phyloP scores from a whole-genome alignment of 2,329 filamentous ascomycete species.

The Hypoxylon sp. region DNA sequence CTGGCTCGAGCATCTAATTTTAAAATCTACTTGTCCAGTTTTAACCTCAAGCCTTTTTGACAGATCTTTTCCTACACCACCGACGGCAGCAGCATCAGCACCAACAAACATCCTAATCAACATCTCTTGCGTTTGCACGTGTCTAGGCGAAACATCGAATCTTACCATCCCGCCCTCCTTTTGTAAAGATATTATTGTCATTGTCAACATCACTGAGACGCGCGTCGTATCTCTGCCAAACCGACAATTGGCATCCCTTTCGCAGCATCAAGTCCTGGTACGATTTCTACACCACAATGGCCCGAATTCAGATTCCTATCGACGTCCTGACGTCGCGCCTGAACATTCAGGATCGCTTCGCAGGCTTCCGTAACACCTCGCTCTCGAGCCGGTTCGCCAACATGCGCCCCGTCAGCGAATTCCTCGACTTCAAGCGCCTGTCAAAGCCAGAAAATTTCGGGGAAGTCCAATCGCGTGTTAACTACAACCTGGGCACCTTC shows the following conservation, averaged over 20 bases:
- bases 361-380: slow-evolving; percentile 83
- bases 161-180: slow-evolving; percentile 7
- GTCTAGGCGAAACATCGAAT: slow-evolving; percentile 14
- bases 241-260: slow-evolving; percentile 12
- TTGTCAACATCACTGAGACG: neutral
- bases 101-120: slow-evolving; percentile 5
- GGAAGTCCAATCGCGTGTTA: slow-evolving; percentile 91
- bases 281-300: slow-evolving; percentile 69
- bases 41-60: slow-evolving; percentile 30
- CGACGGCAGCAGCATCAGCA: slow-evolving; percentile 10
- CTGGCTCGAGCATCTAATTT: slow-evolving; percentile 40
- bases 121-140: slow-evolving; percentile 16
- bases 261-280: slow-evolving; percentile 12
- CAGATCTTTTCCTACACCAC: slow-evolving; percentile 38
- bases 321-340: slow-evolving; percentile 92
- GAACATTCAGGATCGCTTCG: slow-evolving; percentile 87
- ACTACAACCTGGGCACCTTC: slow-evolving; percentile 98
- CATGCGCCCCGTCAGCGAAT: slow-evolving; percentile 90
- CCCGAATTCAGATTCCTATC: slow-evolving; percentile 91
- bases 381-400: slow-evolving; percentile 90
- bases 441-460: slow-evolving; percentile 94
- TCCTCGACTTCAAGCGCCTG: slow-evolving; percentile 94
- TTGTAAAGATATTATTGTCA: slow-evolving; percentile 1
- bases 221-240: slow-evolving; percentile 8
- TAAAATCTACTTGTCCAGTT: slow-evolving; percentile 42